These are phyloP conservation scores for Fraxinus quadrangulata DNA, from an alignment of 257 asterid species.

Conservation along the genomic window DNA sequence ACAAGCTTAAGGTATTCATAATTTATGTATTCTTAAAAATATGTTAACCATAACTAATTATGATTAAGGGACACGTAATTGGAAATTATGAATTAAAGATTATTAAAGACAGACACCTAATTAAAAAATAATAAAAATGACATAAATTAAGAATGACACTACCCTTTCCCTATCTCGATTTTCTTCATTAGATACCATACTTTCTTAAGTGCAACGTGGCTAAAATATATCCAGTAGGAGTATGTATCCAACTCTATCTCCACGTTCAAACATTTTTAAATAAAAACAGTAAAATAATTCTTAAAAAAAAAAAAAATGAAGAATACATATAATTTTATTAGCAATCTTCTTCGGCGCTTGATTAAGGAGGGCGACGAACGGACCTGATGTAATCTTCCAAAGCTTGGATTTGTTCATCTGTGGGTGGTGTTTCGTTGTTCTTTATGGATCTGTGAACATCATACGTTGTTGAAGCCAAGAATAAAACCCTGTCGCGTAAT, in stretches of 20 bases:
- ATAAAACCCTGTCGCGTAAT: slow-evolving; percentile 32
- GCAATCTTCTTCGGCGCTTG: not conserved
- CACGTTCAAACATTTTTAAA: no score
- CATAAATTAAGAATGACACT: no score
- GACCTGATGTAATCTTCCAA: slow-evolving; percentile 49
- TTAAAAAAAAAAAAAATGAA: no score
- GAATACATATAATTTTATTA: not conserved
- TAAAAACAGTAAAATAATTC: not conserved
- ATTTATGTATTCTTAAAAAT: no score
- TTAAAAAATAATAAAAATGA: no score
- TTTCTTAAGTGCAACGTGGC: not conserved
- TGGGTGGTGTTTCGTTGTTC: slow-evolving; percentile 54
- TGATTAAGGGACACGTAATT: no score
- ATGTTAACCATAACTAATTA: no score
- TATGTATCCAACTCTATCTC: no score
- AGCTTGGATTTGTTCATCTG: slow-evolving; percentile 48
- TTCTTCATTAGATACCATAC: not conserved
- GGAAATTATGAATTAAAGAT: no score
- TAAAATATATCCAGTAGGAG: not conserved
- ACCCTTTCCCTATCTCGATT: no score
- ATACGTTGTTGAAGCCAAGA: slow-evolving; percentile 56
- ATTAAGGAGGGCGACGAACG: slow-evolving; percentile 43
- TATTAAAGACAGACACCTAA: no score
- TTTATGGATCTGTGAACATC: slow-evolving; percentile 69
- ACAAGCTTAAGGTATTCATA: no score